Percentiles rank a stretch among this genome's conserved stretches.
phyloP scores from a whole-genome alignment of 2,329 filamentous ascomycete genomes.

The Epichloe glyceriae region DNA sequence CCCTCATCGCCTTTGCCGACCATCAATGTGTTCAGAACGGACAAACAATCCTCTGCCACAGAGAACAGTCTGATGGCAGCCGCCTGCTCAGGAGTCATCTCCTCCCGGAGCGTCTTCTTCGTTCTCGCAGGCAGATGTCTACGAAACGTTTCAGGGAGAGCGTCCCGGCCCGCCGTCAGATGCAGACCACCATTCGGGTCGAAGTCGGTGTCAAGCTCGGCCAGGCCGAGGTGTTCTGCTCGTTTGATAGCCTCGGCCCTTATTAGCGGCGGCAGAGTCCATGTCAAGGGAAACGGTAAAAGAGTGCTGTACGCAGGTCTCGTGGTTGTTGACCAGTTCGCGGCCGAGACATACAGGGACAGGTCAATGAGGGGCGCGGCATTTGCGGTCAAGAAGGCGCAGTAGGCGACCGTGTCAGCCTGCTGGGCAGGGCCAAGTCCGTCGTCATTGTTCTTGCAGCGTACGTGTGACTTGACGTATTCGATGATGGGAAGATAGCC shows the following conservation, averaged over 20 bases:
- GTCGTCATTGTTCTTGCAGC: slow-evolving; percentile 25
- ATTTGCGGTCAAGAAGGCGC: slow-evolving; percentile 59
- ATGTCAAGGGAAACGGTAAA: slow-evolving; percentile 77
- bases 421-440: slow-evolving; percentile 24
- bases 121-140: slow-evolving; percentile 26
- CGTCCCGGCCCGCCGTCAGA: slow-evolving; percentile 23
- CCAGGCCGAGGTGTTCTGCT: slow-evolving; percentile 58
- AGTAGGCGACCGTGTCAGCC: slow-evolving; percentile 39
- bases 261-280: slow-evolving; percentile 64
- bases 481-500: slow-evolving; percentile 49
- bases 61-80: slow-evolving; percentile 65
- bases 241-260: slow-evolving; percentile 57
- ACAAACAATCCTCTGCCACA: slow-evolving; percentile 57
- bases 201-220: slow-evolving; percentile 50
- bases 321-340: slow-evolving; percentile 70
- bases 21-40: slow-evolving; percentile 51
- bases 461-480: slow-evolving; percentile 25
- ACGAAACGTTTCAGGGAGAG: slow-evolving; percentile 27
- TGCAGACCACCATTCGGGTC: slow-evolving; percentile 25
- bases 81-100: slow-evolving; percentile 57
- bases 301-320: slow-evolving; percentile 69
- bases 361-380: slow-evolving; percentile 73
- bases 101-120: slow-evolving; percentile 44
- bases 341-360: slow-evolving; percentile 76
- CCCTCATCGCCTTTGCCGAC: slow-evolving; percentile 10